A percentile compares a stretch with the other conserved stretches of the same genome.
Evolutionary conservation across 331 rosid species (phyloP).

Genomic region (Arachis monticola): DNA sequence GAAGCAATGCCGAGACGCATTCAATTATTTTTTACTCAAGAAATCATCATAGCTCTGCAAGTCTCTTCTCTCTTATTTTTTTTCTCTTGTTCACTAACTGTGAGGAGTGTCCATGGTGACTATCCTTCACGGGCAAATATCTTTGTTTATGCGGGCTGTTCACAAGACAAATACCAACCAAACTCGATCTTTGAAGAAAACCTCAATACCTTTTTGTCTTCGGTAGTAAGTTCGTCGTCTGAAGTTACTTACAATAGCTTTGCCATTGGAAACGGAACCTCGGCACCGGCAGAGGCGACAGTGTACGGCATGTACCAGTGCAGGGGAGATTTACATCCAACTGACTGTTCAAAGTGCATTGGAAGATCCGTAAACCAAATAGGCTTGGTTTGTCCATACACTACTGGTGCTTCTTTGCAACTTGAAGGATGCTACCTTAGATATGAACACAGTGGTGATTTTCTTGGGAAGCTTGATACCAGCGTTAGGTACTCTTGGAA

Average conservation of each 20-base stretch:
- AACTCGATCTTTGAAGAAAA: conserved; percentile 69
- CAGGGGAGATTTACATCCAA: conserved; percentile 68
- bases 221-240: conserved; percentile 69
- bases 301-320: conserved; percentile 77
- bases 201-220: conserved; percentile 64
- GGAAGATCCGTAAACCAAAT: conserved; percentile 59
- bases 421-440: conserved; percentile 76
- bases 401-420: conserved; percentile 77
- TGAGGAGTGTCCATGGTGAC: conserved; percentile 47
- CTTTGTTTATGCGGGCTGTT: conserved; percentile 87
- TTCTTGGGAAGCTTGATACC: conserved; percentile 74
- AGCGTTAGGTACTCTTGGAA: conserved; percentile 40
- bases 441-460: conserved; percentile 71
- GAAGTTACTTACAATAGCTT: conserved; percentile 64
- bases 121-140: conserved; percentile 52
- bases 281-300: conserved; percentile 45
- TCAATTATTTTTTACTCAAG: conserved; percentile 51
- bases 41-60: conserved; percentile 46
- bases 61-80: conserved; percentile 46
- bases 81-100: conserved; percentile 32
- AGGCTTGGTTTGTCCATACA: conserved; percentile 71
- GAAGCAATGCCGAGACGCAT: conserved; percentile 57
- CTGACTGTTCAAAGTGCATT: conserved; percentile 72
- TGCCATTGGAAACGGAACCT: conserved; percentile 62
- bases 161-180: conserved; percentile 80